Base-by-base conservation (phyloP, 1,284 basidiomycete species). In the Phellinidium pouzarii region DNA sequence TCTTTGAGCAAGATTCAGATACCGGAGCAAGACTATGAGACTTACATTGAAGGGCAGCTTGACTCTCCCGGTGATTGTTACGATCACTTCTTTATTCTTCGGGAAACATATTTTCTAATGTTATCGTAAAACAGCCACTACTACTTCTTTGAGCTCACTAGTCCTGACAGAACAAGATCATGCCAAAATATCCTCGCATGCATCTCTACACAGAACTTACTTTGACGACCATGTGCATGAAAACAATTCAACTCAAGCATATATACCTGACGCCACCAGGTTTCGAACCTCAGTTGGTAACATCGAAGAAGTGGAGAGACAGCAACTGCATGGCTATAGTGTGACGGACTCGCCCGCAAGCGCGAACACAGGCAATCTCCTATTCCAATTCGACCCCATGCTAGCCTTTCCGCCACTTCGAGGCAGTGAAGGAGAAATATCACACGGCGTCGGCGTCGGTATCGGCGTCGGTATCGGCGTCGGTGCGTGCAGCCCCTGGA, bases 361-460 rank as follows among this genome's bases (percentile, higher is more conserved):
- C 14, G 23, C 38, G 27, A 42, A 26, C n/a, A 34, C 31, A 34
- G 14, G 14, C n/a, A 23, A 29, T 26, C 25, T 40, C 40, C 38
- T 40, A 34, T 25, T 12, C 26, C 48, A 40, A 40, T 4, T 40
- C 38, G 25, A 27, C 12, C 34, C 42, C 40, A 29, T 50, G 3
- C 19, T 40, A 25, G 34, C 9, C 3, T 50, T 58, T 25, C 54
- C 48, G 29, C 53, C 57, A 44, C 55, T 56, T n/a, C 44, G 56
- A 3, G 34, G n/a, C n/a, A n/a, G n/a, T n/a, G n/a, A n/a, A n/a
- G n/a, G n/a, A n/a, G n/a, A n/a, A n/a, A n/a, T n/a, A n/a, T n/a
- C n/a, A 44, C 19, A 46, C 55, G 2, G 53, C 59, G 25, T 52
- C 54, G 17, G 50, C 55, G 7, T 55, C 6, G 31, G 31, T 14